Conservation (phyloP, 1,139 yeast genomes). For the Yamadazyma aaseri region DNA sequence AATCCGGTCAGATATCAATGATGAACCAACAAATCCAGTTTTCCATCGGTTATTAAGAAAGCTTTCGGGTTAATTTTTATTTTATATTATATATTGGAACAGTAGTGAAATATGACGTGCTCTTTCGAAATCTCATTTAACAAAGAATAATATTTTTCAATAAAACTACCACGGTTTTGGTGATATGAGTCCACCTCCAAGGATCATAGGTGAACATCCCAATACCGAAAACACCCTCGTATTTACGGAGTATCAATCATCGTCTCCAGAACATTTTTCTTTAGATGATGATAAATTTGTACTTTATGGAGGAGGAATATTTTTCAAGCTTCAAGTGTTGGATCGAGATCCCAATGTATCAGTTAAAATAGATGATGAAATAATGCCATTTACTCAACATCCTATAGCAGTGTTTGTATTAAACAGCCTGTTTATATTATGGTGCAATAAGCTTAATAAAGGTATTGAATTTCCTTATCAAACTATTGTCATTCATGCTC, state of each 20-base stretch:
- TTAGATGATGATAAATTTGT: slow-evolving; percentile 42
- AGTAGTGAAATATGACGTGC: background rate
- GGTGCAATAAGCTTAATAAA: slow-evolving; percentile 26
- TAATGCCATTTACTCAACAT: slow-evolving; percentile 6
- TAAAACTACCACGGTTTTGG: too few relatives aligned
- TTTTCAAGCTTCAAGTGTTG: slow-evolving; percentile 16
- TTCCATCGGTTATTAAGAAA: slow-evolving; percentile 43
- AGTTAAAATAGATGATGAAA: slow-evolving; percentile 12
- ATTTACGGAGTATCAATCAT: slow-evolving; percentile 30
- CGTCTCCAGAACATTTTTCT: slow-evolving; percentile 41
- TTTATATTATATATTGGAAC: background rate
- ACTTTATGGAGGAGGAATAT: slow-evolving; percentile 39
- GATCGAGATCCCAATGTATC: slow-evolving; percentile 20
- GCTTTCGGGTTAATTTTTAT: slow-evolving; percentile 23
- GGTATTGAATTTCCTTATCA: slow-evolving; percentile 46
- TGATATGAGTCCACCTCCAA: slow-evolving; percentile 15
- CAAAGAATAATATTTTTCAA: too few relatives aligned
- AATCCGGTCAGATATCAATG: slow-evolving; percentile 44
- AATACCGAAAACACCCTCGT: slow-evolving; percentile 44
- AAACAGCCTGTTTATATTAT: slow-evolving; percentile 35
- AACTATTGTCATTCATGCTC: slow-evolving; percentile 37
- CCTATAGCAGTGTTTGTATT: slow-evolving; percentile 35
- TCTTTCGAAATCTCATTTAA: too few relatives aligned
- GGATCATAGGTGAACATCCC: slow-evolving; percentile 35
- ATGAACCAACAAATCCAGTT: slow-evolving; percentile 36